phyloP scores from a whole-genome alignment of 495 filamentous ascomycete species.

The Penicillium fimorum region DNA sequence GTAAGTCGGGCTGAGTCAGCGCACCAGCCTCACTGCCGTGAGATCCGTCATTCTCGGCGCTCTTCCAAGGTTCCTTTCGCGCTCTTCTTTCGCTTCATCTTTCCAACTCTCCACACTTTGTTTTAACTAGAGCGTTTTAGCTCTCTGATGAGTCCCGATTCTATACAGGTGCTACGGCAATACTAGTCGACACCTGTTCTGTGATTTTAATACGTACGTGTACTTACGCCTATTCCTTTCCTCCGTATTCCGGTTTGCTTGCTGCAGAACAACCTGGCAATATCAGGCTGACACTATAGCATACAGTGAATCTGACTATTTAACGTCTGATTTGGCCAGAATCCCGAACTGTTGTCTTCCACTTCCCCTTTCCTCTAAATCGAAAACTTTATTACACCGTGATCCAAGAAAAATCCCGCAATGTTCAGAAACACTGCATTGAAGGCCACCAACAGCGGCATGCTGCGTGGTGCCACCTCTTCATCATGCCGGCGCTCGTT shows the following conservation, averaged over 20 bases:
- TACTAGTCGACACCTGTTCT: constrained; percentile 46
- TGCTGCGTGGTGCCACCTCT: constrained; percentile 52
- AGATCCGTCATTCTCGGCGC: constrained; percentile 24
- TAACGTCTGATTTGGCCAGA: constrained; percentile 10
- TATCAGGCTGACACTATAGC: constrained; percentile 18
- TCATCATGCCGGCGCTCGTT: constrained; percentile 44
- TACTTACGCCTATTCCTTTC: constrained; percentile 30
- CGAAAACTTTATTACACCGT: constrained; percentile 14
- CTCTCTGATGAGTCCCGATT: constrained; percentile 49
- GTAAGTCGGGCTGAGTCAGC: constrained; percentile 30
- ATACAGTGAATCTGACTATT: constrained; percentile 14
- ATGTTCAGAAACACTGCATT: constrained; percentile 48
- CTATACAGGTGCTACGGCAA: constrained; percentile 48
- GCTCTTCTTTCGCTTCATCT: constrained; percentile 17
- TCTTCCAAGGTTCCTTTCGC: constrained; percentile 13
- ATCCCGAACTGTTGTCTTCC: constrained; percentile 8
- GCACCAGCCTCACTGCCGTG: constrained; percentile 23
- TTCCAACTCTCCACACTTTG: constrained; percentile 15
- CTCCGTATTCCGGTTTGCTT: constrained; percentile 34
- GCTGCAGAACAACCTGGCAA: constrained; percentile 24
- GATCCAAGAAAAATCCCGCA: constrained; percentile 34
- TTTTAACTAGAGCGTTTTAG: constrained; percentile 34
- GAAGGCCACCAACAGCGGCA: constrained; percentile 50
- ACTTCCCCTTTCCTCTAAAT: constrained; percentile 10
- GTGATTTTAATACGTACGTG: constrained; percentile 21